Percentiles rank a stretch among this genome's conserved stretches.
These are phyloP conservation scores for Cyberlindnera petersonii DNA, from an alignment of 805 yeast genomes.

Conservation along the genomic window DNA sequence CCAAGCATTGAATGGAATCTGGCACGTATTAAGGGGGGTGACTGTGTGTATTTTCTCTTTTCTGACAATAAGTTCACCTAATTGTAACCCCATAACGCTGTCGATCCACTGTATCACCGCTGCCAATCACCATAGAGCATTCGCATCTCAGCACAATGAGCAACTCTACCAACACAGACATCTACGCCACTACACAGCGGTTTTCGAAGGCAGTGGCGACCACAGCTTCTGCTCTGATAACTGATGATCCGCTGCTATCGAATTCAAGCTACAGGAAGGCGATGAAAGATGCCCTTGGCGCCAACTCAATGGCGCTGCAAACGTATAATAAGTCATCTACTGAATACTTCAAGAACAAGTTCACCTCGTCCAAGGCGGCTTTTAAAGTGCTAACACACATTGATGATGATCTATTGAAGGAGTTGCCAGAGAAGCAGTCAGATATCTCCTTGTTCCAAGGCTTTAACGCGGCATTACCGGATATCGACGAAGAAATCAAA, in stretches of 20 bases:
- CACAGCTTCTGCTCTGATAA: conserved; percentile 50
- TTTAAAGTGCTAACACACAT: conserved; percentile 48
- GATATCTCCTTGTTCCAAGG: conserved; percentile 66
- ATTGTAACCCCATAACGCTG: too few species aligned
- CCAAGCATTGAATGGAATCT: too few species aligned
- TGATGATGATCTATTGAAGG: conserved; percentile 58
- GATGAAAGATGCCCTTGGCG: conserved; percentile 40
- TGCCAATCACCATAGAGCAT: background rate
- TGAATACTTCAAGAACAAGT: conserved; percentile 37
- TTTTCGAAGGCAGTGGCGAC: conserved; percentile 48
- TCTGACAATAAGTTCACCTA: too few species aligned
- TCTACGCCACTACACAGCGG: conserved; percentile 32
- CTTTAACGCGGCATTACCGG: conserved; percentile 55
- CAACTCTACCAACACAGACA: conserved; percentile 16
- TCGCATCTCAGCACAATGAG: conserved; percentile 1
- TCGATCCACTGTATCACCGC: too few species aligned
- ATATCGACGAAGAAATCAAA: conserved; percentile 42
- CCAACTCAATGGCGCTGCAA: conserved; percentile 30
- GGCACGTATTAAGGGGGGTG: too few species aligned
- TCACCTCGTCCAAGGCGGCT: conserved; percentile 35
- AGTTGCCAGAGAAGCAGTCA: conserved; percentile 42
- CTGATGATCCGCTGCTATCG: conserved; percentile 35
- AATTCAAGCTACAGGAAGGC: conserved; percentile 41
- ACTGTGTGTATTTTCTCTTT: too few species aligned
- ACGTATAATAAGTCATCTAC: conserved; percentile 33